These are phyloP conservation scores for Ustilago hordei DNA, from an alignment of 1,284 basidiomycete genomes.

Conservation along the genomic window DNA sequence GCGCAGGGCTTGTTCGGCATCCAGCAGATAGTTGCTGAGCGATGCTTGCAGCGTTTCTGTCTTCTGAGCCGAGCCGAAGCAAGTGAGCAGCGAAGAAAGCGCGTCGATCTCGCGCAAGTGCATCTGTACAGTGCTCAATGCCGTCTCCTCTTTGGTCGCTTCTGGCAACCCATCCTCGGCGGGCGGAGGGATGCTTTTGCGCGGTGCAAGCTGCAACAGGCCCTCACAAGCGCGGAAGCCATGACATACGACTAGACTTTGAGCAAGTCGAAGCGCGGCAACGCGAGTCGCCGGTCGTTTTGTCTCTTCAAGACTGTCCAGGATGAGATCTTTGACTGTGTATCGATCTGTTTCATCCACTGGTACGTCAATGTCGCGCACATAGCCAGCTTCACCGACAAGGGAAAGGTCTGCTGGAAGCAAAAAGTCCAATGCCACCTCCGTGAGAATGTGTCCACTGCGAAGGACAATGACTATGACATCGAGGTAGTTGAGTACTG, in stretches of 20 bases:
- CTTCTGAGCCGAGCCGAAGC: conserved; percentile 17
- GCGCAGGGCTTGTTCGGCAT: conserved; percentile 76
- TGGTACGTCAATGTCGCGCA: conserved; percentile 25
- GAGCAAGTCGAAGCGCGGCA: conserved; percentile 52
- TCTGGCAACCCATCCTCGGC: conserved; percentile 26
- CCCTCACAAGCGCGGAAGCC: conserved; percentile 46
- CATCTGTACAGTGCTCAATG: conserved; percentile 19
- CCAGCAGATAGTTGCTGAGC: conserved; percentile 76
- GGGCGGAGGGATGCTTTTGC: conserved; percentile 2
- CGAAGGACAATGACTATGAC: conserved; percentile 57
- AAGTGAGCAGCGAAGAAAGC: conserved; percentile 35
- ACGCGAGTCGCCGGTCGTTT: conserved; percentile 37
- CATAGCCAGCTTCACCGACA: conserved; percentile 4
- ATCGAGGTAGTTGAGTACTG: conserved; percentile 97
- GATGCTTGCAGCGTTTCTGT: conserved; percentile 32
- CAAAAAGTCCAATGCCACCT: conserved; percentile 57
- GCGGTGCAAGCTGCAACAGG: conserved; percentile 32
- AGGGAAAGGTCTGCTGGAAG: conserved; percentile 9
- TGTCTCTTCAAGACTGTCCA: conserved; percentile 39
- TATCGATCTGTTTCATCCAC: conserved; percentile 42
- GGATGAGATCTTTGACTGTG: conserved; percentile 58
- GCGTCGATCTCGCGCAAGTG: conserved; percentile 46
- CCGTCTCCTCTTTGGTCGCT: neutral
- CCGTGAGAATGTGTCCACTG: conserved; percentile 52
- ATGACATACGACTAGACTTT: conserved; percentile 51